Evolutionary conservation across 768 basidiomycete genomes (phyloP).

Genomic region (Pleurotus tuber-regium): DNA sequence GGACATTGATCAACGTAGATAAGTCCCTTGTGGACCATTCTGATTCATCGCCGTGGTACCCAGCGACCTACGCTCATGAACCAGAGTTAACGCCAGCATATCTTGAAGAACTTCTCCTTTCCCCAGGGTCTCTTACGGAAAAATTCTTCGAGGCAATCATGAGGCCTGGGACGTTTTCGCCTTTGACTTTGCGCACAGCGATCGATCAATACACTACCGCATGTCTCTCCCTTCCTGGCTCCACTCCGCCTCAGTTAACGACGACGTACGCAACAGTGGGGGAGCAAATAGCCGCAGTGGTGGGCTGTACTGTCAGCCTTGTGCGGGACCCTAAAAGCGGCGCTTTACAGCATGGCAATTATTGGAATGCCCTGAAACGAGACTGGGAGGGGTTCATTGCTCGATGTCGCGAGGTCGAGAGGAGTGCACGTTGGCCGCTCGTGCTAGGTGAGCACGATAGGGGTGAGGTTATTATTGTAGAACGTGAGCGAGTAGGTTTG

Average conservation of each 20-base stretch:
- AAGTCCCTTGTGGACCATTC: slow-evolving; percentile 29
- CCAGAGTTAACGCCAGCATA: slow-evolving; percentile 80
- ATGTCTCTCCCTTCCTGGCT: slow-evolving; percentile 63
- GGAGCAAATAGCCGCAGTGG: slow-evolving; percentile 78
- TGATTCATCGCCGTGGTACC: slow-evolving; percentile 44
- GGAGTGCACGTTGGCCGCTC: slow-evolving; percentile 79
- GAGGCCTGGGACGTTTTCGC: slow-evolving; percentile 86
- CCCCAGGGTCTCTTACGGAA: slow-evolving; percentile 68
- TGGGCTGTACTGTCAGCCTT: slow-evolving; percentile 82
- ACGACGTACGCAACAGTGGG: slow-evolving; percentile 62
- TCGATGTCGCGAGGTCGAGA: slow-evolving; percentile 87
- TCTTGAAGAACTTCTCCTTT: slow-evolving; percentile 79
- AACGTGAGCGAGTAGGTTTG: slow-evolving; percentile 73
- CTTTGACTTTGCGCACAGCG: slow-evolving; percentile 75
- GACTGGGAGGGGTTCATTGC: slow-evolving; percentile 98
- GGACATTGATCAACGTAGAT: slow-evolving; percentile 42
- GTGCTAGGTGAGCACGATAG: slow-evolving; percentile 47
- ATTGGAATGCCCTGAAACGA: slow-evolving; percentile 81
- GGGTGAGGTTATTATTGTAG: slow-evolving; percentile 58
- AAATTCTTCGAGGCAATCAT: slow-evolving; percentile 83
- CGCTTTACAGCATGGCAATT: slow-evolving; percentile 71
- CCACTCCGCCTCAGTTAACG: slow-evolving; percentile 53
- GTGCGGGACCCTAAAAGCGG: slow-evolving; percentile 77
- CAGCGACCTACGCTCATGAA: slow-evolving; percentile 63
- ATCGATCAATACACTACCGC: slow-evolving; percentile 79